Evolutionary conservation across 768 basidiomycete genomes (phyloP).

Genomic region (Coprinopsis cinerea): DNA sequence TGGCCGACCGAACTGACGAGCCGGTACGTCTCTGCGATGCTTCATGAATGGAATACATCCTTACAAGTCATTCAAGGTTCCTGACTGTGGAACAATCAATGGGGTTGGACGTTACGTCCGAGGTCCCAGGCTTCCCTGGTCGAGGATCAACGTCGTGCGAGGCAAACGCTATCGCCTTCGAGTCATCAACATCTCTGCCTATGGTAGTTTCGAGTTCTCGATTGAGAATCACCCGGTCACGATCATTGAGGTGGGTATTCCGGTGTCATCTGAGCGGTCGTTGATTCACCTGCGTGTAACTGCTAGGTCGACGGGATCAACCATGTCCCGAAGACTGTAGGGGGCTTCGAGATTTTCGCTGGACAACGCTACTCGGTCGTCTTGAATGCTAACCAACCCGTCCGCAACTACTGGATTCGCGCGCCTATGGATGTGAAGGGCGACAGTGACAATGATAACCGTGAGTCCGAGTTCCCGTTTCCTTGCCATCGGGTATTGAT

Average conservation of each 20-base stretch:
- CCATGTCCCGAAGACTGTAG: conserved; percentile 22
- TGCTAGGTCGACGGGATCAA: conserved; percentile 31
- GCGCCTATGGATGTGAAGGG: conserved; percentile 16
- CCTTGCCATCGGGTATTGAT: neutral
- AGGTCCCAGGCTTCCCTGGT: conserved; percentile 33
- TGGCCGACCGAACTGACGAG: conserved; percentile 7
- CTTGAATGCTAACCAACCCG: conserved; percentile 29
- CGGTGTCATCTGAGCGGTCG: conserved; percentile 14
- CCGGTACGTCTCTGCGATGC: neutral
- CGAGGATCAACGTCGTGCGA: conserved; percentile 34
- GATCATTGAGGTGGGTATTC: conserved; percentile 17
- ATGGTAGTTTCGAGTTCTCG: conserved; percentile 33
- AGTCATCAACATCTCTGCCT: conserved; percentile 43
- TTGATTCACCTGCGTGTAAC: conserved; percentile 7
- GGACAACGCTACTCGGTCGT: conserved; percentile 40
- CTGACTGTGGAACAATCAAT: conserved; percentile 40
- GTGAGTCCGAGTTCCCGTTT: neutral
- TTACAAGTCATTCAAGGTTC: conserved; percentile 13
- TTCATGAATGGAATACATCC: neutral
- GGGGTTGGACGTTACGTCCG: conserved; percentile 36
- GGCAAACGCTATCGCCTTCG: conserved; percentile 51
- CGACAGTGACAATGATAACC: conserved; percentile 12
- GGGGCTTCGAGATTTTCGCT: conserved; percentile 29
- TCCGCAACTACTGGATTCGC: conserved; percentile 34
- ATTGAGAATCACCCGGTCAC: conserved; percentile 24